These are phyloP conservation scores for Monosporascus sp. DNA, from an alignment of 2,329 filamentous ascomycete species.

Conservation along the genomic window DNA sequence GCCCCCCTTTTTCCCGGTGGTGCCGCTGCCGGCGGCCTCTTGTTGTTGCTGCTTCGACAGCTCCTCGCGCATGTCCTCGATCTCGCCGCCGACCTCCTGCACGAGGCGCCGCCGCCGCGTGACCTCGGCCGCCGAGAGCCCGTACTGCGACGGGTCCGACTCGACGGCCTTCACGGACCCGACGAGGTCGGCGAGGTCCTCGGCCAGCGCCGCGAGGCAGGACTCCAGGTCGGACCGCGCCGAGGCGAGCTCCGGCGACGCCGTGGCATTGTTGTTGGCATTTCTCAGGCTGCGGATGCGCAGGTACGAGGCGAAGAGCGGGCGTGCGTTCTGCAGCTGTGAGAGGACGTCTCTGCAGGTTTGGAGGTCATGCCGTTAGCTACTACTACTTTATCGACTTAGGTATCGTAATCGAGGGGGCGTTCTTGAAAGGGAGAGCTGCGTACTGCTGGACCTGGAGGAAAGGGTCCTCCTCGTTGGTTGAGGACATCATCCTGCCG, in stretches of 20 bases:
- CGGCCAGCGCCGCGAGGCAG: slow-evolving; percentile 62
- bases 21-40: neutral
- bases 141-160: slow-evolving; percentile 79
- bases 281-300: slow-evolving; percentile 86
- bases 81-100: slow-evolving; percentile 80
- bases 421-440: neutral
- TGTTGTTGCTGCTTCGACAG: slow-evolving; percentile 48
- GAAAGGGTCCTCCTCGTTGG: slow-evolving; percentile 64
- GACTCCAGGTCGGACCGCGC: slow-evolving; percentile 64
- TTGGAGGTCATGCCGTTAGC: neutral
- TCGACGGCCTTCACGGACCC: slow-evolving; percentile 85
- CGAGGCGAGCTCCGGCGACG: slow-evolving; percentile 78
- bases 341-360: slow-evolving; percentile 72
- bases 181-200: slow-evolving; percentile 84
- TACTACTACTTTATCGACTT: neutral
- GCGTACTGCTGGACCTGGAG: slow-evolving; percentile 65
- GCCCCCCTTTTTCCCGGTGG: neutral
- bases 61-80: slow-evolving; percentile 85
- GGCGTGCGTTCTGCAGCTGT: slow-evolving; percentile 73
- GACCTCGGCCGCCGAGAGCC: slow-evolving; percentile 78
- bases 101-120: slow-evolving; percentile 74
- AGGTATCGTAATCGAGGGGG: slow-evolving; percentile 1
- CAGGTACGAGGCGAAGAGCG: slow-evolving; percentile 89
- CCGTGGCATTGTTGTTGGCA: slow-evolving; percentile 41
- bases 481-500: slow-evolving; percentile 60